Conservation (phyloP, 495 filamentous ascomycete genomes). For the Tuber melanosporum region DNA sequence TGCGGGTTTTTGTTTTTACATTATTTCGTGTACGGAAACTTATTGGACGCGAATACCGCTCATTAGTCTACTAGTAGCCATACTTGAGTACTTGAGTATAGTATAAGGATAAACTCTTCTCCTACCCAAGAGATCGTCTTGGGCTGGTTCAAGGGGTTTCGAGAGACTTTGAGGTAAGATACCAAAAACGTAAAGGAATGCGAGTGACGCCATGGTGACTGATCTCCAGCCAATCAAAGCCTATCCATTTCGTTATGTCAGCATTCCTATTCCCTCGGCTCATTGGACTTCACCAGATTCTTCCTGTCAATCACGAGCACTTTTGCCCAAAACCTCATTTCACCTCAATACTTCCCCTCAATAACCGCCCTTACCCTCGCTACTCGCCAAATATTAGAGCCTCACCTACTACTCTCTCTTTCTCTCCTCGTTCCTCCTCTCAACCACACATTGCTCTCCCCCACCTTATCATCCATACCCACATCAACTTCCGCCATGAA, state of each 20-base stretch:
- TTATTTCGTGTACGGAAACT: not conserved
- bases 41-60: not conserved
- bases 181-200: not conserved
- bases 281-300: not conserved
- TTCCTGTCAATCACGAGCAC: not conserved
- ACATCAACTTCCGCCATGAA: constrained; percentile 21
- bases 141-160: not conserved
- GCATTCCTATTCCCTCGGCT: not conserved
- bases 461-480: not conserved
- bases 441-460: not conserved
- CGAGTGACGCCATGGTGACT: not conserved
- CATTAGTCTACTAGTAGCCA: not conserved
- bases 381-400: not conserved
- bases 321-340: not conserved
- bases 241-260: not conserved
- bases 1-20: not conserved
- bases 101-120: not conserved
- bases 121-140: not conserved
- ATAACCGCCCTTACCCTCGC: not conserved
- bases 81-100: not conserved
- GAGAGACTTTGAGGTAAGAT: too few relatives aligned
- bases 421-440: not conserved
- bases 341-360: not conserved
- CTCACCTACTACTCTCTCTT: not conserved
- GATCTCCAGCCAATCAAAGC: not conserved